Evolutionary conservation across 2,329 filamentous ascomycete genomes (phyloP).

Genomic region (Botrytis hyacinthi): DNA sequence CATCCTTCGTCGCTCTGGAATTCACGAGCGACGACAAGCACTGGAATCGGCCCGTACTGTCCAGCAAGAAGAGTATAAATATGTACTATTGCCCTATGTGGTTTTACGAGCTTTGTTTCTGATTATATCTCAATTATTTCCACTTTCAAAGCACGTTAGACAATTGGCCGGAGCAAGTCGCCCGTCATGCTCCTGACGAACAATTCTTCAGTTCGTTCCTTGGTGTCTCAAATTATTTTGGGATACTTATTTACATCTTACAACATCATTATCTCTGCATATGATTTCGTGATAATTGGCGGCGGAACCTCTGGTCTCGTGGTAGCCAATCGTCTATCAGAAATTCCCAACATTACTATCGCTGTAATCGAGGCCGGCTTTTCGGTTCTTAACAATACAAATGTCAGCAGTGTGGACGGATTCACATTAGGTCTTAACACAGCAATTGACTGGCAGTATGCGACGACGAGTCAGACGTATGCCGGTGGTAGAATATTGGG

Average conservation of each 20-base stretch:
- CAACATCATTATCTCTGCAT: background rate
- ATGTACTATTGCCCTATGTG: background rate
- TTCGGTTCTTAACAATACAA: conserved; percentile 24
- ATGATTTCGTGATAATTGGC: conserved; percentile 28
- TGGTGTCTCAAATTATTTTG: background rate
- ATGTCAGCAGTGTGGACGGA: conserved; percentile 23
- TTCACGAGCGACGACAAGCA: background rate
- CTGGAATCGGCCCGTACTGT: background rate
- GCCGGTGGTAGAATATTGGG: conserved; percentile 18
- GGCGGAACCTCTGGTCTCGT: conserved; percentile 29
- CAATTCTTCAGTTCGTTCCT: background rate
- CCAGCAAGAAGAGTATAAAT: background rate
- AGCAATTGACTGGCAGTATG: conserved; percentile 29
- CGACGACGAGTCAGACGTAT: conserved; percentile 23
- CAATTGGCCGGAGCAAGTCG: background rate
- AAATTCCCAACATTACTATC: conserved; percentile 24
- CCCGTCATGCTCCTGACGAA: background rate
- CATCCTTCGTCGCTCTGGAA: background rate
- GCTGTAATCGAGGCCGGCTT: conserved; percentile 31
- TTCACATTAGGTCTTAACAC: conserved; percentile 25
- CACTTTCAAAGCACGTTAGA: background rate
- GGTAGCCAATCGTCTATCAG: conserved; percentile 29
- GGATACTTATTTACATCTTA: background rate
- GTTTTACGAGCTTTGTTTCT: background rate
- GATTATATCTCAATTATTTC: too few relatives aligned